Conservation (phyloP, 306 rosid genomes). For the barrel medic (Medicago truncatula) region DNA sequence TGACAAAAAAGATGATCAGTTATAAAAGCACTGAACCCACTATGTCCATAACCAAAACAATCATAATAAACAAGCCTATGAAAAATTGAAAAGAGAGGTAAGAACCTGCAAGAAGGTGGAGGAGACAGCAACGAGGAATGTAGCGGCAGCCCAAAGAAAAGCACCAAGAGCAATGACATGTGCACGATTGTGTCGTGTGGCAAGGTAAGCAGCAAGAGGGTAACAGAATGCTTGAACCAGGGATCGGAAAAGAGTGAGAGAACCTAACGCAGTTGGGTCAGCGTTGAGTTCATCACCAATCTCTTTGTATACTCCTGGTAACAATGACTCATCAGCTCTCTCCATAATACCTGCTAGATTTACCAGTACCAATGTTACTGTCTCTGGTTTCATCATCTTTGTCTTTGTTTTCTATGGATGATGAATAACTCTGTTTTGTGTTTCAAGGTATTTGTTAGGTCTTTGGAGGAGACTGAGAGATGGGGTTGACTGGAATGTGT, state of each 20-base stretch:
- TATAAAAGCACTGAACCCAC: too few species aligned
- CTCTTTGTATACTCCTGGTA: slow-evolving; percentile 85
- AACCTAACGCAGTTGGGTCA: slow-evolving; percentile 83
- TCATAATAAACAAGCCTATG: too few species aligned
- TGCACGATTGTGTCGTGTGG: slow-evolving; percentile 76
- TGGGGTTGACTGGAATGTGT: neutral
- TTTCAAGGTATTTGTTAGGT: neutral
- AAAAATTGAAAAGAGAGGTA: too few species aligned
- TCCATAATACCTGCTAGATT: slow-evolving; percentile 78
- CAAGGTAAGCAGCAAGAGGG: slow-evolving; percentile 77
- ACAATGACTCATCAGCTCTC: slow-evolving; percentile 73
- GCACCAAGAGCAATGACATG: slow-evolving; percentile 90
- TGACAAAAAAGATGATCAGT: too few species aligned
- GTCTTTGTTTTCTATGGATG: neutral
- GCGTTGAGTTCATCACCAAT: slow-evolving; percentile 70
- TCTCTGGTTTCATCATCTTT: slow-evolving; percentile 60
- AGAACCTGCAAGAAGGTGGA: slow-evolving; percentile 81
- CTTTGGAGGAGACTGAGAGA: slow-evolving; percentile 1
- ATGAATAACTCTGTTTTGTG: neutral
- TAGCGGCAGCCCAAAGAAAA: slow-evolving; percentile 87
- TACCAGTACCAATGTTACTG: slow-evolving; percentile 63
- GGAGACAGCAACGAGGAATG: slow-evolving; percentile 89
- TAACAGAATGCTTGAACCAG: slow-evolving; percentile 74
- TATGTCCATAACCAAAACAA: too few species aligned
- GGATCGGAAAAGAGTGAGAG: slow-evolving; percentile 81